These are phyloP conservation scores for Xylariomycetidae sp. DNA, from an alignment of 2,329 filamentous ascomycete species.

Conservation along the genomic window DNA sequence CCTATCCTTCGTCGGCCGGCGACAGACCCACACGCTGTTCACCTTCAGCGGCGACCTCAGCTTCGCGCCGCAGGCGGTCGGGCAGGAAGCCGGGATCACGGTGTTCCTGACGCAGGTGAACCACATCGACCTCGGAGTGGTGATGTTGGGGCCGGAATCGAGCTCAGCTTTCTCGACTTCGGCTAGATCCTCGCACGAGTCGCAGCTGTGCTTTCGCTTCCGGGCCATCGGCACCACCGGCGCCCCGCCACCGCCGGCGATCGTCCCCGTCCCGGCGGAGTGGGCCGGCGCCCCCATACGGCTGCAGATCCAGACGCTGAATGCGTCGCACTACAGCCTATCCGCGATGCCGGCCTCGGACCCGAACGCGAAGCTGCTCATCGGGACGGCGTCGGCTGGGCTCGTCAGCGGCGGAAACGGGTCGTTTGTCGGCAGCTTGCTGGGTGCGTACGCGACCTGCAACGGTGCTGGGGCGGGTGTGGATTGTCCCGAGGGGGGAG, in stretches of 20 bases:
- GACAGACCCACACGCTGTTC: slow-evolving; percentile 28
- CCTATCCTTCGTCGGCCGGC: slow-evolving; percentile 25
- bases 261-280: slow-evolving; percentile 15
- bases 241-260: slow-evolving; percentile 7
- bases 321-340: slow-evolving; percentile 25
- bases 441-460: slow-evolving; percentile 31
- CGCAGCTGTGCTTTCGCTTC: slow-evolving; percentile 19
- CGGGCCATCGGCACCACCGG: slow-evolving; percentile 22
- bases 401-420: slow-evolving; percentile 28
- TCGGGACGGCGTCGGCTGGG: slow-evolving; percentile 23
- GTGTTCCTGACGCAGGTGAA: slow-evolving; percentile 28
- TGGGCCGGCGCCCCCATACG: slow-evolving; percentile 22
- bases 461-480: slow-evolving; percentile 26
- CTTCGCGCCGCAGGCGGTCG: slow-evolving; percentile 17
- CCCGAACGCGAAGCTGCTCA: slow-evolving; percentile 8
- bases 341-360: slow-evolving; percentile 18
- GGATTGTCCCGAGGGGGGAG: slow-evolving; percentile 22
- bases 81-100: slow-evolving; percentile 27
- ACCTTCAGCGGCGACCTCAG: slow-evolving; percentile 24
- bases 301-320: slow-evolving; percentile 23
- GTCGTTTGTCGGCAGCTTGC: slow-evolving; percentile 26
- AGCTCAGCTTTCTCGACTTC: slow-evolving; percentile 1
- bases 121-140: slow-evolving; percentile 28
- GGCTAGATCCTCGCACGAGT: not conserved
- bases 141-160: slow-evolving; percentile 14